Evolutionary conservation across 2,329 filamentous ascomycete genomes (phyloP).

Genomic region (Graphium sp.): DNA sequence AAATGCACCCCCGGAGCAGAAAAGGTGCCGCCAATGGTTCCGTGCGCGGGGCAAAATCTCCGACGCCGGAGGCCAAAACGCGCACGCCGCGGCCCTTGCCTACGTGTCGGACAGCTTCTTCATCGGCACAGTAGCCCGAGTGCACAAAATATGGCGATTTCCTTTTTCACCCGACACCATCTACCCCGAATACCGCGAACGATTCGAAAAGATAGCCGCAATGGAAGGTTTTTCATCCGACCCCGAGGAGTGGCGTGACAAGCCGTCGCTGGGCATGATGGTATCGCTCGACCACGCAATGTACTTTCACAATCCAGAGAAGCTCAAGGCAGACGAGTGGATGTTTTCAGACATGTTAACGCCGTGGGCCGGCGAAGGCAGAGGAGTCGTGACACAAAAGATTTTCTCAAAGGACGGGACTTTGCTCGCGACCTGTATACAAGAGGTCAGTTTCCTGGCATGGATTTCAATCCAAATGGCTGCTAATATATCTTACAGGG

Average conservation of each 20-base stretch:
- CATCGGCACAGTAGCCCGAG: slow-evolving; percentile 70
- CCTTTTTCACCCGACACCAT: slow-evolving; percentile 23
- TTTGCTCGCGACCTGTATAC: slow-evolving; percentile 62
- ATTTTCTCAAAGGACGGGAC: slow-evolving; percentile 57
- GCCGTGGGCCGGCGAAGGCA: slow-evolving; percentile 63
- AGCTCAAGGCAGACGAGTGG: slow-evolving; percentile 52
- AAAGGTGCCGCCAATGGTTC: slow-evolving; percentile 58
- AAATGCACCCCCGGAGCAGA: slow-evolving; percentile 39
- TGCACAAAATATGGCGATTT: slow-evolving; percentile 68
- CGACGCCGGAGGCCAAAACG: slow-evolving; percentile 53
- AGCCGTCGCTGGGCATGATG: slow-evolving; percentile 62
- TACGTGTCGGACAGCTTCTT: slow-evolving; percentile 92
- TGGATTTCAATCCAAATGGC: background rate
- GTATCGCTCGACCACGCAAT: slow-evolving; percentile 64
- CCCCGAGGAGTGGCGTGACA: slow-evolving; percentile 29
- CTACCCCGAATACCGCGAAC: background rate
- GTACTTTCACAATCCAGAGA: slow-evolving; percentile 46
- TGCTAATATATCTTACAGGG: slow-evolving; percentile 20
- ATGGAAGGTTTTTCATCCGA: too few species aligned
- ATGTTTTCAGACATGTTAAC: slow-evolving; percentile 68
- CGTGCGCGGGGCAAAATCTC: slow-evolving; percentile 60
- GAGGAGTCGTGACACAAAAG: slow-evolving; percentile 59
- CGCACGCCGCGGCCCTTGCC: slow-evolving; percentile 74
- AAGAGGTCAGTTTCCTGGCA: slow-evolving; percentile 40
- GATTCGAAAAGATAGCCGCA: slow-evolving; percentile 8